Evolutionary conservation across 2,329 filamentous ascomycete genomes (phyloP).

Genomic region (Pseudocercospora crystallina): DNA sequence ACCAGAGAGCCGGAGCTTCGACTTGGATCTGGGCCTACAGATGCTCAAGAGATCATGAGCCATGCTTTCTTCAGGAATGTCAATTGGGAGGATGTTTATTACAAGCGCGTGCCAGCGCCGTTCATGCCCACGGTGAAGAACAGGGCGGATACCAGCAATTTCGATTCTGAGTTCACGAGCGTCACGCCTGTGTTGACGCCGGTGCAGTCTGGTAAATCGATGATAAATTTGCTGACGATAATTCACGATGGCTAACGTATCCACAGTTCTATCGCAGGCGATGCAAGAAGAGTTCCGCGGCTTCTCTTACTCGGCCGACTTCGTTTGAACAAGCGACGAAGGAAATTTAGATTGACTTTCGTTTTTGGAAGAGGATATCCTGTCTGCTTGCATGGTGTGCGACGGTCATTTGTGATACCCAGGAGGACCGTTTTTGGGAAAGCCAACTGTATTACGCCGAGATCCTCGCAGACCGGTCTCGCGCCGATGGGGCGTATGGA

Average conservation of each 20-base stretch:
- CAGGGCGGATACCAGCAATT: constrained; percentile 98
- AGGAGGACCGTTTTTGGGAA: constrained; percentile 3
- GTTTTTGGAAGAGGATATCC: neutral
- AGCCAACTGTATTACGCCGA: neutral
- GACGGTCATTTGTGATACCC: constrained; percentile 26
- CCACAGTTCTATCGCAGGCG: constrained; percentile 83
- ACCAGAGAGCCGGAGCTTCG: constrained; percentile 92
- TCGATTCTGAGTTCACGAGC: constrained; percentile 97
- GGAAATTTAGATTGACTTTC: constrained; percentile 6
- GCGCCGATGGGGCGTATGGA: neutral
- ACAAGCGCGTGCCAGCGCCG: constrained; percentile 86
- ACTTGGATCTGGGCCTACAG: constrained; percentile 89
- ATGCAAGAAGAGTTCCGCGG: constrained; percentile 99
- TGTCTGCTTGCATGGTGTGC: neutral
- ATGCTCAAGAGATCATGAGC: constrained; percentile 98
- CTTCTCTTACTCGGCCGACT: constrained; percentile 95
- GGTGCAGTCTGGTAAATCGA: constrained; percentile 84
- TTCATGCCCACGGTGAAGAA: constrained; percentile 89
- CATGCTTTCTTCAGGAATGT: constrained; percentile 98
- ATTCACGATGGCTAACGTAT: constrained; percentile 24
- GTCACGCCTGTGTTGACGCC: constrained; percentile 96
- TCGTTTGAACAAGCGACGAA: constrained; percentile 56
- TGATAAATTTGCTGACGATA: neutral
- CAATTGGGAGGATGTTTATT: constrained; percentile 98
- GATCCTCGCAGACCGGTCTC: no score